Percentiles rank a stretch among this genome's conserved stretches.
Conservation (phyloP, 2,329 filamentous ascomycete species). For the Tolypocladium pustulatum region DNA sequence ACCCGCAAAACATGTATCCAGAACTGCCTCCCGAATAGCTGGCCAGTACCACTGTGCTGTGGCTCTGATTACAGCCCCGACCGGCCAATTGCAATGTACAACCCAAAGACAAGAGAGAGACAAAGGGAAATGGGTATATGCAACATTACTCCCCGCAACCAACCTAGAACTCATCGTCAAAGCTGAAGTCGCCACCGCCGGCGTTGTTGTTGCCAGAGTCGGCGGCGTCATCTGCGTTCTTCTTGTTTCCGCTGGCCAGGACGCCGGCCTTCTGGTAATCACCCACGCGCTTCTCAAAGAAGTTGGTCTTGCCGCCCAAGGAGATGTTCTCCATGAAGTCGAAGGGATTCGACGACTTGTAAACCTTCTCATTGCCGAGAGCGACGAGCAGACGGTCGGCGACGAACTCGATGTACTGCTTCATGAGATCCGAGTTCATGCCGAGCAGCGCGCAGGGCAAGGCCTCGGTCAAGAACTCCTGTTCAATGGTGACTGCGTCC, state of each 20-base stretch:
- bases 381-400: constrained; percentile 89
- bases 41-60: not conserved
- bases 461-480: constrained; percentile 95
- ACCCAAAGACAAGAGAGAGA: constrained; percentile 7
- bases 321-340: constrained; percentile 99
- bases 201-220: constrained; percentile 37
- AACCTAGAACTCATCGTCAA: constrained; percentile 93
- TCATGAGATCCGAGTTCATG: constrained; percentile 97
- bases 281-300: constrained; percentile 99
- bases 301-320: constrained; percentile 98
- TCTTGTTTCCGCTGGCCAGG: constrained; percentile 75
- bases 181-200: constrained; percentile 70
- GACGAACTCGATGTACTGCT: constrained; percentile 99
- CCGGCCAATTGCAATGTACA: constrained; percentile 13
- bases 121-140: constrained; percentile 13
- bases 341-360: constrained; percentile 90
- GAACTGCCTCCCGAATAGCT: not conserved
- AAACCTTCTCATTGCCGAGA: constrained; percentile 89
- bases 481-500: constrained; percentile 88
- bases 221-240: constrained; percentile 46
- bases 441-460: constrained; percentile 86
- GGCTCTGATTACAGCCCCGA: not conserved
- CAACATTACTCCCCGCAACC: constrained; percentile 4
- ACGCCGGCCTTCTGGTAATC: constrained; percentile 99
- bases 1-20: not conserved